These are phyloP conservation scores for Avena eriantha DNA, from an alignment of 176 grass and related monocot species.

Conservation along the genomic window DNA sequence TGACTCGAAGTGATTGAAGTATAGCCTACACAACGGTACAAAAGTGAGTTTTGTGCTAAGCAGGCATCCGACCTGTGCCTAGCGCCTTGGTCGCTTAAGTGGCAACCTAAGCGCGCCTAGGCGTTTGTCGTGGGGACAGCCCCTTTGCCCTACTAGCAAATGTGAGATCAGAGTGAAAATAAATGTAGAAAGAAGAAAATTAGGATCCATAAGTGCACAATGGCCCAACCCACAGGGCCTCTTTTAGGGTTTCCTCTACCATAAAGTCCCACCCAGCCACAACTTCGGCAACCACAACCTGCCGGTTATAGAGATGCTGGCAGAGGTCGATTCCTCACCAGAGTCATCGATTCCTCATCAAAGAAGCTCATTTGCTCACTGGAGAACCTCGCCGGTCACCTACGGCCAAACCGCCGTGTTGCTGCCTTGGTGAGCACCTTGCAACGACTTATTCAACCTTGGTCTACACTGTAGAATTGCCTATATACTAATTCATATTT, in stretches of 20 bases:
- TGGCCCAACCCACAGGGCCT: not conserved
- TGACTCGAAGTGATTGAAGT: not conserved
- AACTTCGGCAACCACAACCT: too few relatives aligned
- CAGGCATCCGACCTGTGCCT: not conserved
- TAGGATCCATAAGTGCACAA: not conserved
- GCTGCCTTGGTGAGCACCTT: not conserved
- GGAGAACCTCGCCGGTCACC: not conserved
- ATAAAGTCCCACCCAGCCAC: not conserved
- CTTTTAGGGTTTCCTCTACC: not conserved
- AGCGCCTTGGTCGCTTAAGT: not conserved
- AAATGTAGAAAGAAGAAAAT: not conserved
- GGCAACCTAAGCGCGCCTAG: not conserved
- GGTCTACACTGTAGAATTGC: not conserved
- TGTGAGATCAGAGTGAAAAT: not conserved
- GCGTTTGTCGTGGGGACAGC: not conserved
- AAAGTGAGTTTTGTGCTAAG: not conserved
- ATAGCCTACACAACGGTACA: not conserved
- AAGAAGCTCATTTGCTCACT: not conserved
- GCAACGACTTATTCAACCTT: not conserved
- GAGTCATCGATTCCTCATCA: not conserved
- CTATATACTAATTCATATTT: slow-evolving; percentile 1
- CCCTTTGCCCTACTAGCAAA: slow-evolving; percentile 1
- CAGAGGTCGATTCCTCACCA: not conserved
- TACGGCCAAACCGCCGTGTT: not conserved
- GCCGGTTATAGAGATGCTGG: too few relatives aligned